Evolutionary conservation across 2,329 filamentous ascomycete species (phyloP).

Genomic region (Colletotrichum caudatum): DNA sequence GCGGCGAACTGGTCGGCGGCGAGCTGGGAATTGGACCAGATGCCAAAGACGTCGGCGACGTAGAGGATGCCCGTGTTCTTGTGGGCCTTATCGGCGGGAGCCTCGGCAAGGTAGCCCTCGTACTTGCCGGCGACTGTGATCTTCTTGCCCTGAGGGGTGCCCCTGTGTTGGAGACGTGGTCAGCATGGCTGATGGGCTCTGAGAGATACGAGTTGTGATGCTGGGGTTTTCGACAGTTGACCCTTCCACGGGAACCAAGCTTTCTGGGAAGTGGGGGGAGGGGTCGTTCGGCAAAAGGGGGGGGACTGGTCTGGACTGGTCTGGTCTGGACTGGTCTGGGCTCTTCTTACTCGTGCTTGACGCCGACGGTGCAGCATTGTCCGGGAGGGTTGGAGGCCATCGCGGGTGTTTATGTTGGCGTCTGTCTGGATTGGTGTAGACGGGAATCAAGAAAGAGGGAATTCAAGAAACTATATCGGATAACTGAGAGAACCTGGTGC

Average conservation of each 20-base stretch:
- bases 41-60: constrained; percentile 63
- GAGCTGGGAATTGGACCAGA: constrained; percentile 60
- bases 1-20: constrained; percentile 56
- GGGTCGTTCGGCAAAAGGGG: constrained; percentile 15
- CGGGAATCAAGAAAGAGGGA: background rate
- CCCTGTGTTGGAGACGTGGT: constrained; percentile 51
- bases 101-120: constrained; percentile 64
- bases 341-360: constrained; percentile 63
- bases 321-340: background rate
- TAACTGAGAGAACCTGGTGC: background rate
- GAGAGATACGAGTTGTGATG: background rate
- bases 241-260: constrained; percentile 5
- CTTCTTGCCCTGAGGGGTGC: constrained; percentile 59
- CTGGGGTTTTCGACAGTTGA: background rate
- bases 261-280: constrained; percentile 29
- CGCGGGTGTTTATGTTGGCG: constrained; percentile 12
- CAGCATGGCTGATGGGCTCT: background rate
- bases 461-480: background rate
- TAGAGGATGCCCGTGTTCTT: constrained; percentile 59
- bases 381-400: constrained; percentile 68
- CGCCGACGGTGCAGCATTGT: constrained; percentile 64
- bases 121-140: constrained; percentile 60
- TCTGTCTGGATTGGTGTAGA: background rate
- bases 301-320: no score
- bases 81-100: constrained; percentile 55